phyloP scores from a whole-genome alignment of 2,329 filamentous ascomycete genomes.

The Sphaerulina vaccinii region DNA sequence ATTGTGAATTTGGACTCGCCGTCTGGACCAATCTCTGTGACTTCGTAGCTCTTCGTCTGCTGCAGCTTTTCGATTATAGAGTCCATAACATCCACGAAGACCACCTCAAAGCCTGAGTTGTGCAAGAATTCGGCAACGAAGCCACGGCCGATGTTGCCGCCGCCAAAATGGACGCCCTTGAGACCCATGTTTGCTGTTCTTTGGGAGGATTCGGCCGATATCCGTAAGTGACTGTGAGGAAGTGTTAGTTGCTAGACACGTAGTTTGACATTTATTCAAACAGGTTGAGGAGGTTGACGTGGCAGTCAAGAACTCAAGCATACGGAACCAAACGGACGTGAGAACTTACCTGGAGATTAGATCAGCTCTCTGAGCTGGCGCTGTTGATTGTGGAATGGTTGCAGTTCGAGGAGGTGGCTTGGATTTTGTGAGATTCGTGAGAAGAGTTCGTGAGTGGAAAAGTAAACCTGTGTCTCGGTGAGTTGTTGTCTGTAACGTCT shows the following conservation, averaged over 20 bases:
- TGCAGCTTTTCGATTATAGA: slow-evolving; percentile 78
- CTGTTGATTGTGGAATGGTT: slow-evolving; percentile 1
- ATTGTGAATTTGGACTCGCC: slow-evolving; percentile 80
- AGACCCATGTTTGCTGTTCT: slow-evolving; percentile 35
- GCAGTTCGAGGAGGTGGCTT: neutral
- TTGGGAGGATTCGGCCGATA: slow-evolving; percentile 7
- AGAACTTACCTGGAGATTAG: slow-evolving; percentile 6
- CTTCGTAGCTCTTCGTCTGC: slow-evolving; percentile 72
- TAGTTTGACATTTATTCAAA: neutral
- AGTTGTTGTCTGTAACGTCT: neutral
- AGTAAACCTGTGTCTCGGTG: neutral
- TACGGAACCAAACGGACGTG: neutral
- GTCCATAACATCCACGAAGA: slow-evolving; percentile 94
- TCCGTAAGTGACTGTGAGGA: slow-evolving; percentile 1
- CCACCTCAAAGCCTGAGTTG: slow-evolving; percentile 90
- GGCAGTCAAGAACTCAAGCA: too few species aligned
- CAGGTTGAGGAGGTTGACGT: neutral
- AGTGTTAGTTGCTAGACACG: slow-evolving; percentile 2
- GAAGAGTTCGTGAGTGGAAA: neutral
- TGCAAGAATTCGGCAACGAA: slow-evolving; percentile 91
- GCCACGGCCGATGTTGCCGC: slow-evolving; percentile 58
- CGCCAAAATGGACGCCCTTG: slow-evolving; percentile 55
- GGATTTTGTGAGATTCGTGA: neutral
- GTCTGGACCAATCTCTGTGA: slow-evolving; percentile 86
- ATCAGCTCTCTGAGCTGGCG: neutral